These are phyloP conservation scores for Rhexocercosporidium sp. DNA, from an alignment of 2,329 filamentous ascomycete genomes.

Conservation along the genomic window DNA sequence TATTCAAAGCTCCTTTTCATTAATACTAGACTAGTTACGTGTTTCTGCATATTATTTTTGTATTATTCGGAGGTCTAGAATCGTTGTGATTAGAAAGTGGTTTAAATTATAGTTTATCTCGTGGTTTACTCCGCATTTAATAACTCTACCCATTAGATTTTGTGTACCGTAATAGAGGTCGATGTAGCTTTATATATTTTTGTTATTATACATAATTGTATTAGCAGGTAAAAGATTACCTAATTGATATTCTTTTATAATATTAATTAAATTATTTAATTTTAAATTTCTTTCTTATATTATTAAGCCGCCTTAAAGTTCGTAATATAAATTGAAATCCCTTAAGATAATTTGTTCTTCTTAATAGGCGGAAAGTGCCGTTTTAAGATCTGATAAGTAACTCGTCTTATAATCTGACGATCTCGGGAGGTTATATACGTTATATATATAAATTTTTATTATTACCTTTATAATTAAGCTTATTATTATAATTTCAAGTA, in stretches of 20 bases:
- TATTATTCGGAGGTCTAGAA: neutral
- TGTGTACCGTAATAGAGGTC: conserved; percentile 1
- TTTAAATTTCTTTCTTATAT: neutral
- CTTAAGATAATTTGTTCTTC: neutral
- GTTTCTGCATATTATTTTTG: neutral
- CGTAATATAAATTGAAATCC: neutral
- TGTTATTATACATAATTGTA: neutral
- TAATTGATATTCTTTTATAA: neutral
- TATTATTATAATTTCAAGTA: neutral
- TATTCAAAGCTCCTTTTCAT: neutral
- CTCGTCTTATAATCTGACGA: neutral
- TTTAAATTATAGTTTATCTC: neutral
- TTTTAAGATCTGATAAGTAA: neutral
- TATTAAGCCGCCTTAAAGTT: neutral
- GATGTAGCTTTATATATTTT: neutral
- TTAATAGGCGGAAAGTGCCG: neutral
- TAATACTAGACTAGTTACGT: neutral
- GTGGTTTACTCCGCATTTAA: neutral
- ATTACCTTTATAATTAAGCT: neutral
- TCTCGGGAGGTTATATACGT: conserved; percentile 1
- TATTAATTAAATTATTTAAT: too few species aligned
- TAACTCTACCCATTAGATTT: neutral
- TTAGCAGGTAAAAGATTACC: neutral
- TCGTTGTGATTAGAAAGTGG: conserved; percentile 4
- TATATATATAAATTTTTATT: neutral